Base-by-base conservation (phyloP, 1,284 basidiomycete genomes). In the Boletus subluridellus region DNA sequence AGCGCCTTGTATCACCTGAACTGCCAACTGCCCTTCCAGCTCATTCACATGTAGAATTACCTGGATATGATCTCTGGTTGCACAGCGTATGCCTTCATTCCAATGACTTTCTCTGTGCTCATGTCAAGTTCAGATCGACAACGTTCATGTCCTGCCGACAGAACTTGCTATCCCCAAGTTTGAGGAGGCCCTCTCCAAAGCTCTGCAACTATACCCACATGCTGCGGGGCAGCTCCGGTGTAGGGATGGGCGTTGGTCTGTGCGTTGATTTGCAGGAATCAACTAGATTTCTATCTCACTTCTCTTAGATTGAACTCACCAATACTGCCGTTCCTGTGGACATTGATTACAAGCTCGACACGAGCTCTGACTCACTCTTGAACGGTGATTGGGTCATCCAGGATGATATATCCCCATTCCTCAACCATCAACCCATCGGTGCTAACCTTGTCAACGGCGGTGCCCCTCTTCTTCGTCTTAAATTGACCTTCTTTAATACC, bases 61-160 rank as follows among this genome's bases (percentile, higher is more conserved):
- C 65, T 17, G 66, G 66, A 2, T 60, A 70, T 45, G 66, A 67
- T 32, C 28, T 70, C 47, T 67, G 65, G 66, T 30, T 67, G 8
- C 46, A 55, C 39, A 49, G 32, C 26, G 68, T 70, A 63, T 34
- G 65, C 30, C 24, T 48, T 49, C 15, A 1, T 39, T 24, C 26
- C 21, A 14, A 30, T 49, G 5, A 10, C 49, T 35, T 47, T 12
- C 21, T 12, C 15, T 24, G 10, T 15, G 14, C 49, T 60, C 48
- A 63, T 42, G 4, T 9, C 9, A 32, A 9, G 21, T 44, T 48
- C 39, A 54, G 53, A 68, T 74, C 41, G 61, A 71, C 44, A 71
- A 70, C 41, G 66, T 75, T 9, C 66, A 73, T 42, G 58, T 69
- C 41, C 46, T 76, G 10, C 66, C 70, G 6, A 50, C 49, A 21